phyloP scores from a whole-genome alignment of 2,329 filamentous ascomycete genomes.

The Sarocladium strictum region DNA sequence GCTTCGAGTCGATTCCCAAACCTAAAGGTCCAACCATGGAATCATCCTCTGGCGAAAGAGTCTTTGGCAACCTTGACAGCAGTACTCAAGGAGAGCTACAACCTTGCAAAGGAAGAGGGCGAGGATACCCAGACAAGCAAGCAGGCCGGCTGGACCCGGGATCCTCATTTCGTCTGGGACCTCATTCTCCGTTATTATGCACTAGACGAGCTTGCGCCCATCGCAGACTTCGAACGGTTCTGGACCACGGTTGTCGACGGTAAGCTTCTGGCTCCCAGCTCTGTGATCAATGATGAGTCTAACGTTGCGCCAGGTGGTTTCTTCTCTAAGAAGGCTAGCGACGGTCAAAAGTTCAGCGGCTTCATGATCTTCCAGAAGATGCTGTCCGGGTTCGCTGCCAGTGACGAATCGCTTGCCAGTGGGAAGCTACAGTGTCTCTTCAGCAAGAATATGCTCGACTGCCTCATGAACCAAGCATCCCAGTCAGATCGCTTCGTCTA shows the following conservation, averaged over 20 bases:
- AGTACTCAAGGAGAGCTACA: constrained; percentile 70
- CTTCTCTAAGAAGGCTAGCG: constrained; percentile 74
- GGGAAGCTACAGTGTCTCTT: constrained; percentile 57
- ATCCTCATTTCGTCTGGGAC: constrained; percentile 85
- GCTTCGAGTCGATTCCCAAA: constrained; percentile 58
- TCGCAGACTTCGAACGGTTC: constrained; percentile 62
- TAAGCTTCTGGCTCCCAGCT: constrained; percentile 35
- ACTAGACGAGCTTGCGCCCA: constrained; percentile 28
- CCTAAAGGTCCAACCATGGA: constrained; percentile 66
- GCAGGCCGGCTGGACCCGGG: constrained; percentile 71
- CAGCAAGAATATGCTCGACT: constrained; percentile 75
- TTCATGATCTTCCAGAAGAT: constrained; percentile 82
- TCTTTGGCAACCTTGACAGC: constrained; percentile 65
- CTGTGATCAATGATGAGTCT: constrained; percentile 14
- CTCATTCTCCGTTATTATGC: constrained; percentile 58
- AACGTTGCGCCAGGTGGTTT: constrained; percentile 57
- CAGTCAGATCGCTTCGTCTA: constrained; percentile 75
- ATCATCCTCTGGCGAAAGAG: constrained; percentile 65
- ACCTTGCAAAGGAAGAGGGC: constrained; percentile 37
- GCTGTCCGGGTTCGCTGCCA: constrained; percentile 48
- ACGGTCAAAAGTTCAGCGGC: constrained; percentile 86
- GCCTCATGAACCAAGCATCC: constrained; percentile 75
- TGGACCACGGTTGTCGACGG: constrained; percentile 85
- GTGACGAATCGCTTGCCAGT: constrained; percentile 15
- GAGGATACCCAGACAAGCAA: constrained; percentile 42